Conservation (phyloP, 2,329 filamentous ascomycete genomes). For the Amylocarpus encephaloides region DNA sequence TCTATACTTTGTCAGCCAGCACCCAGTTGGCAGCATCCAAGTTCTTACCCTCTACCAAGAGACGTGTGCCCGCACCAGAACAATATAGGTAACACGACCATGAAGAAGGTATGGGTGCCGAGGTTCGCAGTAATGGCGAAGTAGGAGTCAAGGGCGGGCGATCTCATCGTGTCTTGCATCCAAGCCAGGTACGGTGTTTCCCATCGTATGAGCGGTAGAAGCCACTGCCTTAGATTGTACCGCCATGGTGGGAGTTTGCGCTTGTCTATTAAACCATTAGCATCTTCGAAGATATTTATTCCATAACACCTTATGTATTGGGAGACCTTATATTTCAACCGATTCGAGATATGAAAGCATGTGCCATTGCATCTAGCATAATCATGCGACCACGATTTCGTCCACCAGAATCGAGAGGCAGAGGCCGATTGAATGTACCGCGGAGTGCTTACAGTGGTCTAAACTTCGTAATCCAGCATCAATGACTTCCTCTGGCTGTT, state of each 20-base stretch:
- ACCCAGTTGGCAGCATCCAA: slow-evolving; percentile 6
- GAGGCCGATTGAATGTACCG: background rate
- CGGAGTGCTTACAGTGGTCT: slow-evolving; percentile 59
- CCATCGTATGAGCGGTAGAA: slow-evolving; percentile 84
- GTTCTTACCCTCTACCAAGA: slow-evolving; percentile 73
- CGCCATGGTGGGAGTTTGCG: slow-evolving; percentile 81
- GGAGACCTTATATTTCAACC: background rate
- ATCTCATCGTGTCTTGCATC: slow-evolving; percentile 73
- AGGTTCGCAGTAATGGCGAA: slow-evolving; percentile 96
- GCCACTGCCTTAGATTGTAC: slow-evolving; percentile 71
- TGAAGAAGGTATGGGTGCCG: slow-evolving; percentile 97
- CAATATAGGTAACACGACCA: slow-evolving; percentile 86
- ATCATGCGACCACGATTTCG: background rate
- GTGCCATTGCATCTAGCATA: background rate
- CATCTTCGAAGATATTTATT: background rate
- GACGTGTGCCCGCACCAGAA: slow-evolving; percentile 93
- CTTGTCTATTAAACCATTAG: slow-evolving; percentile 53
- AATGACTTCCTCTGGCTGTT: slow-evolving; percentile 32
- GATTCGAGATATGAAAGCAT: background rate
- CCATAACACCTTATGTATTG: background rate
- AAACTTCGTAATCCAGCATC: slow-evolving; percentile 77
- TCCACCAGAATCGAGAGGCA: background rate
- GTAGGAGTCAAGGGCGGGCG: slow-evolving; percentile 85
- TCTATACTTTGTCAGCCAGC: slow-evolving; percentile 34
- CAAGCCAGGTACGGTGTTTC: slow-evolving; percentile 92